Base-by-base conservation (phyloP, 257 asterid species). In the Galeopsis tetrahit region DNA sequence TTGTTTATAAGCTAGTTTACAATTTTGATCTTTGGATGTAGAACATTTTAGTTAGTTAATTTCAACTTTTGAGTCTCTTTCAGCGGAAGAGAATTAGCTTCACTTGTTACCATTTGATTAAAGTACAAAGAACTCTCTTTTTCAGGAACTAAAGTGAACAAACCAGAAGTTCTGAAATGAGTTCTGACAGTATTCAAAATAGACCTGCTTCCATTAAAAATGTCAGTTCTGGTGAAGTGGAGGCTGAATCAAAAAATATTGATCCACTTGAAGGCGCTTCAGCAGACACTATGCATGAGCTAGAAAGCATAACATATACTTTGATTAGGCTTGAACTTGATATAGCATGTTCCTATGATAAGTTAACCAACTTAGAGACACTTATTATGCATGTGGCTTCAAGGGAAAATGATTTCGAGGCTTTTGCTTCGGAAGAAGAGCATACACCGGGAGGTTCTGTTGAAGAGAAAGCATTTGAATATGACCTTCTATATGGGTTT, bases 351-450 rank as follows among this genome's bases (percentile, higher is more conserved):
- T 83, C 80, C 39, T 82, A 96, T 0, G 98, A 92, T 61, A 92
- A 90, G 80, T 80, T 89, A 72, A 83, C 82, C 28, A 95, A 92
- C 75, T 80, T 95, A 83, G 87, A 84, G 53, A 14, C 82, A 82
- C 90, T 95, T 66, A 88, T 78, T 69, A 82, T 90, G 90, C 90
- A 88, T 43, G 93, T 95, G 75, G 93, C 82, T 57, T 82, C 96
- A 55, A 87, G 96, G 83, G 97, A 90, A 84, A 81, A 74, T 76
- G 97, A 87, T 76, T 88, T 90, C 62, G 96, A 89, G 85, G 85
- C 93, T 71, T 90, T 88, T 77, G 77, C 78, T 60, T 71, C 43
- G 4, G 93, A 76, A 65, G 82, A 80, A 46, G 90, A 79, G 66
- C 62, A 38, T 35, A 55, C 63, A 14, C 32, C 39, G 32, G 85